phyloP scores from a whole-genome alignment of 257 asterid genomes.

The Solanum chmielewskii region DNA sequence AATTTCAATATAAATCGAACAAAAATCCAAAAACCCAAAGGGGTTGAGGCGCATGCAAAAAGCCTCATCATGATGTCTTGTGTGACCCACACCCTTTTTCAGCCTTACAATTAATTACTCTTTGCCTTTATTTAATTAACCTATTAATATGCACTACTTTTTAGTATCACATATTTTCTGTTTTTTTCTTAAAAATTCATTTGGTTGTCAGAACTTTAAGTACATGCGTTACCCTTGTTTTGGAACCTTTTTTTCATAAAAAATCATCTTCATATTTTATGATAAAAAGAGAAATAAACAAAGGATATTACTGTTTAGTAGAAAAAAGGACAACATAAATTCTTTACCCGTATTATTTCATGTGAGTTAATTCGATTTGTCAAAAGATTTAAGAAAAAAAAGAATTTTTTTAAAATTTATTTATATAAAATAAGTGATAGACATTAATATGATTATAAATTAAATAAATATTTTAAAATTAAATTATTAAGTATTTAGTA shows the following conservation, averaged over 20 bases:
- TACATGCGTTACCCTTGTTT: not conserved
- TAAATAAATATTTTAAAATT: no score
- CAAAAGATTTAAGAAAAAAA: no score
- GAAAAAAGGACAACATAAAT: no score
- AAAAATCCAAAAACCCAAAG: not conserved
- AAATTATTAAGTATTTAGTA: no score
- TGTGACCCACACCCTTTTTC: slow-evolving; percentile 22
- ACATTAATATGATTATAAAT: rapidly evolving
- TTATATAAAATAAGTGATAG: rapidly evolving
- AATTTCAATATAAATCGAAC: no score
- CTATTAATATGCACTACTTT: slow-evolving; percentile 7
- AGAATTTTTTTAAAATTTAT: no score
- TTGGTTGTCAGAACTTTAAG: not conserved
- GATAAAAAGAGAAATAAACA: not conserved
- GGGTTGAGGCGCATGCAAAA: slow-evolving; percentile 61
- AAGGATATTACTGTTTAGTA: no score
- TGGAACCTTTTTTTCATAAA: not conserved
- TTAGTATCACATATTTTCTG: not conserved
- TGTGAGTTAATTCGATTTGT: no score
- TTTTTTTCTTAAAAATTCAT: not conserved
- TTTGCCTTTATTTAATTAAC: not conserved
- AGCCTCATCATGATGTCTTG: slow-evolving; percentile 52
- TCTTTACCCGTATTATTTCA: no score
- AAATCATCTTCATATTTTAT: not conserved
- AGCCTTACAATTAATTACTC: not conserved